These are phyloP conservation scores for Pythium aristosporum DNA, from an alignment of 352 stramenopile species.

Conservation along the genomic window DNA sequence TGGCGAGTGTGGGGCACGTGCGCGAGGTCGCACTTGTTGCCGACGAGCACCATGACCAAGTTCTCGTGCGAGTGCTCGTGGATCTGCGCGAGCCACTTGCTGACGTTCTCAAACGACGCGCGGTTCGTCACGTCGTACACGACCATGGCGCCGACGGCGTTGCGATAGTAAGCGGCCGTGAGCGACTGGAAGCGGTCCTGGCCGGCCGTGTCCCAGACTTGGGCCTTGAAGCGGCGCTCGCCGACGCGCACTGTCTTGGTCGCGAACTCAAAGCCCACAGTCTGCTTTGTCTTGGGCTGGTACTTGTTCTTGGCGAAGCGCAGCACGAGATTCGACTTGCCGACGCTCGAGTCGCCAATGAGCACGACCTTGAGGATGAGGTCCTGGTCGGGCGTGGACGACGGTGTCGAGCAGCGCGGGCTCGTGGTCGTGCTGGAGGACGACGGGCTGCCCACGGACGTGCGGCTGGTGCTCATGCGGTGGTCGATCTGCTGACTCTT, in stretches of 20 bases:
- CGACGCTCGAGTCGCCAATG: constrained; percentile 86
- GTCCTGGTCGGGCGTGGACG: constrained; percentile 34
- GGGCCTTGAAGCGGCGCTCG: constrained; percentile 81
- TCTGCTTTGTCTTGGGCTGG: constrained; percentile 71
- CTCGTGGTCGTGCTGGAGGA: constrained; percentile 48
- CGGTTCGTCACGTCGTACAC: constrained; percentile 93
- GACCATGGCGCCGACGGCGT: constrained; percentile 89
- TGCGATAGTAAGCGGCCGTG: constrained; percentile 91
- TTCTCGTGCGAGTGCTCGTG: constrained; percentile 83
- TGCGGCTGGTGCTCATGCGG: constrained; percentile 37
- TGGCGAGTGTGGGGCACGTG: constrained; percentile 73
- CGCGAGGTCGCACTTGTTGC: constrained; percentile 88
- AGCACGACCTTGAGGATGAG: constrained; percentile 88
- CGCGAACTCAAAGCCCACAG: constrained; percentile 87
- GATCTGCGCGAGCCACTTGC: constrained; percentile 74
- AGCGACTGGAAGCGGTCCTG: constrained; percentile 92
- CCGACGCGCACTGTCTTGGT: constrained; percentile 86
- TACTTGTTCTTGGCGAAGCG: constrained; percentile 91
- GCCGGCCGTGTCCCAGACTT: constrained; percentile 89
- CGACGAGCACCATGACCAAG: constrained; percentile 80
- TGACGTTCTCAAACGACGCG: constrained; percentile 80
- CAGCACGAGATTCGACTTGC: constrained; percentile 87
- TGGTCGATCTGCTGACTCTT: constrained; percentile 24
- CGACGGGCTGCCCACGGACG: constrained; percentile 28
- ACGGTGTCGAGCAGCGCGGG: constrained; percentile 41